phyloP scores from a whole-genome alignment of 2,329 filamentous ascomycete species.

The Diaporthe capsici region DNA sequence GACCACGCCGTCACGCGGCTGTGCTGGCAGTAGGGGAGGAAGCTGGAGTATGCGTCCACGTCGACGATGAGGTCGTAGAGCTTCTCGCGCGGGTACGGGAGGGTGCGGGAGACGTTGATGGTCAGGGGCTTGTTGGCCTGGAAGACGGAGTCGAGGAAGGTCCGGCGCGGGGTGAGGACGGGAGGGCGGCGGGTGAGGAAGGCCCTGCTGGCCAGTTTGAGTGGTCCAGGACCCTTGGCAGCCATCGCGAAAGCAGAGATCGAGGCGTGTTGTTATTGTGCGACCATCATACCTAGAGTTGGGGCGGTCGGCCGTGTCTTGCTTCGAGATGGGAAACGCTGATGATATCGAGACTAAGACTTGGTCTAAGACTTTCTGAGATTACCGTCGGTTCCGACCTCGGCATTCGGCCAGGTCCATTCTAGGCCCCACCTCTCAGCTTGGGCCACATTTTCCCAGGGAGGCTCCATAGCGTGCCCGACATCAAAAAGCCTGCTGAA shows the following conservation, averaged over 20 bases:
- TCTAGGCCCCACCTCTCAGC: conserved; percentile 7
- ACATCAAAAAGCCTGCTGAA: conserved; percentile 35
- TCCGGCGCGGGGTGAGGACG: conserved; percentile 28
- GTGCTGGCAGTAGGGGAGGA: conserved; percentile 91
- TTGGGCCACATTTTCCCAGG: background rate
- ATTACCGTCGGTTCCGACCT: conserved; percentile 38
- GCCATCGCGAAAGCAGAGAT: conserved; percentile 29
- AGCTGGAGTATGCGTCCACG: conserved; percentile 84
- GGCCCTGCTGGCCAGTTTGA: conserved; percentile 32
- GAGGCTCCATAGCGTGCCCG: conserved; percentile 27
- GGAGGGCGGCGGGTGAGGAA: background rate
- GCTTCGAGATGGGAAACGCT: background rate
- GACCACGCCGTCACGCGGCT: conserved; percentile 85
- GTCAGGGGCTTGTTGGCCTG: conserved; percentile 64
- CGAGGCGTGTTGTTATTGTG: conserved; percentile 6
- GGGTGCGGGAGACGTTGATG: conserved; percentile 79
- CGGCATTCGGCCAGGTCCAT: conserved; percentile 31
- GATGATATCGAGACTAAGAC: conserved; percentile 33
- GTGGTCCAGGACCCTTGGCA: conserved; percentile 27
- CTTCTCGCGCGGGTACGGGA: conserved; percentile 78
- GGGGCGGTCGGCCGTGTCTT: background rate
- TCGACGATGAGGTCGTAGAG: conserved; percentile 92
- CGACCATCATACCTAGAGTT: background rate
- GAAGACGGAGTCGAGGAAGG: conserved; percentile 42
- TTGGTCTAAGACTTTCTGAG: background rate